Evolutionary conservation across 164 flowering plant genomes (phyloP).

Genomic region (Macadamia tetraphylla): DNA sequence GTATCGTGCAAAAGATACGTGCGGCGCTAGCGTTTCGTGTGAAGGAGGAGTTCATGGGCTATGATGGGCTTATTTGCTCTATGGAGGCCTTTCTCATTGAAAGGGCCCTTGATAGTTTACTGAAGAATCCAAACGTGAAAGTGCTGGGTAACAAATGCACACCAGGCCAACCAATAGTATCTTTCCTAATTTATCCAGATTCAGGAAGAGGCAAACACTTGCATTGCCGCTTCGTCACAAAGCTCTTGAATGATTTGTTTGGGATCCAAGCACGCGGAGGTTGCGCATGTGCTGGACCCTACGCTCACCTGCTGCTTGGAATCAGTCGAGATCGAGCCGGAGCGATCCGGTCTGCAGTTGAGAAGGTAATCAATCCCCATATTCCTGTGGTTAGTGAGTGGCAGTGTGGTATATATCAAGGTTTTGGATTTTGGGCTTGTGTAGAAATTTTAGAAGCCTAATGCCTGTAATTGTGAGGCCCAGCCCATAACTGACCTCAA

Average conservation of each 20-base stretch:
- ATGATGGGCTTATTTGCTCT: background rate
- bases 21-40: conserved; percentile 14
- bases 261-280: conserved; percentile 18
- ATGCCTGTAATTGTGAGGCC: too few species aligned
- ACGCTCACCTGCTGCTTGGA: conserved; percentile 13
- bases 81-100: conserved; percentile 5
- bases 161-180: conserved; percentile 9
- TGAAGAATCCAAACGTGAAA: conserved; percentile 1
- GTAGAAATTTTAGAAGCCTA: too few species aligned
- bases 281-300: conserved; percentile 15
- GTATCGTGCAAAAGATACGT: conserved; percentile 17
- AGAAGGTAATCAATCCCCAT: background rate
- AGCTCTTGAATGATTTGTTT: conserved; percentile 12
- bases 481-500: too few species aligned
- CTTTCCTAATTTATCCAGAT: conserved; percentile 10
- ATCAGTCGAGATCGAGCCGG: background rate
- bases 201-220: conserved; percentile 2
- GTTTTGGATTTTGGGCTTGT: too few species aligned
- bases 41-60: conserved; percentile 10
- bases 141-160: conserved; percentile 1
- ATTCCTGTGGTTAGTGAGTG: too few species aligned
- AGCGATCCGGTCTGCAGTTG: conserved; percentile 6
- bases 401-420: too few species aligned
- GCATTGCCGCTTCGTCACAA: conserved; percentile 18
- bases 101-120: background rate